Evolutionary conservation across 2,329 filamentous ascomycete genomes (phyloP).

Genomic region (Fusarium heterosporum): DNA sequence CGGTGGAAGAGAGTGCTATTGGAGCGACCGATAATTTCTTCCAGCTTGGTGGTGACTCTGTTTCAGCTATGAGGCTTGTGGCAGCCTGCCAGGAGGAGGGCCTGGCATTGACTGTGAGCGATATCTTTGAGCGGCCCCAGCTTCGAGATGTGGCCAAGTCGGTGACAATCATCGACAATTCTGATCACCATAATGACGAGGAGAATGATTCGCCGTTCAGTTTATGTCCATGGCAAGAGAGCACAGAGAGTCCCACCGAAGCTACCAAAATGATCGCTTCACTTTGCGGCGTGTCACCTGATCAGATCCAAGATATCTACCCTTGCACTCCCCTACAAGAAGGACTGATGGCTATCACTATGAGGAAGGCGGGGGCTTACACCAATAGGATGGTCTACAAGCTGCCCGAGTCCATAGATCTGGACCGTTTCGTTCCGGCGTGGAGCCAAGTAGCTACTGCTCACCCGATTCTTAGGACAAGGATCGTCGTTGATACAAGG

Average conservation of each 20-base stretch:
- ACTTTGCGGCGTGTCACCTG: constrained; percentile 3
- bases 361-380: constrained; percentile 3
- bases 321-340: constrained; percentile 12
- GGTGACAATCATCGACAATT: constrained; percentile 10
- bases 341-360: constrained; percentile 5
- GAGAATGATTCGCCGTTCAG: constrained; percentile 10
- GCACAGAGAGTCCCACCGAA: not conserved
- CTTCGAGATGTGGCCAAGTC: constrained; percentile 11
- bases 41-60: constrained; percentile 9
- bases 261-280: constrained; percentile 7
- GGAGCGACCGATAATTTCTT: constrained; percentile 11
- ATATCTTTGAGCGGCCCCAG: constrained; percentile 8
- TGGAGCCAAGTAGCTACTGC: constrained; percentile 7
- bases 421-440: constrained; percentile 11
- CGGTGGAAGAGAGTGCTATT: constrained; percentile 1
- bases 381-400: constrained; percentile 11
- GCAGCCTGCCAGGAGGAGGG: constrained; percentile 2
- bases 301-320: constrained; percentile 7
- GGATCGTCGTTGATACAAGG: constrained; percentile 11
- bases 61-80: constrained; percentile 3
- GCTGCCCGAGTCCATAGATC: constrained; percentile 6
- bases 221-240: constrained; percentile 11
- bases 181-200: constrained; percentile 3
- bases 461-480: constrained; percentile 11
- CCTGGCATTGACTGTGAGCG: constrained; percentile 5